phyloP scores from a whole-genome alignment of 2,329 filamentous ascomycete species.

The Acrocalymma vagum region DNA sequence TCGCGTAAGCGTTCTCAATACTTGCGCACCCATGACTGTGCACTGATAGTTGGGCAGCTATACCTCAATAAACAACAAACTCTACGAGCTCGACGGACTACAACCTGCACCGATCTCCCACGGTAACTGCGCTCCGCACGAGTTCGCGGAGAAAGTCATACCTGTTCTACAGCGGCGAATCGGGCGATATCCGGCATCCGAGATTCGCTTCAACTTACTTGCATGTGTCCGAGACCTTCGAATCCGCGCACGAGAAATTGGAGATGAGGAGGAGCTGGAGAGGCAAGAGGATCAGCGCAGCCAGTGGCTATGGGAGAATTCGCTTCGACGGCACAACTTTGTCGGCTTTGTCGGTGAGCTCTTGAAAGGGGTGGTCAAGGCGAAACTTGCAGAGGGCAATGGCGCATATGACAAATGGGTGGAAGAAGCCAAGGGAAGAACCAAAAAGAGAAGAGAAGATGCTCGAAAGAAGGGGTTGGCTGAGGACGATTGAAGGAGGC shows the following conservation, averaged over 20 bases:
- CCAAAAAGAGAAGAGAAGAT: conserved; percentile 58
- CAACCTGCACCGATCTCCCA: conserved; percentile 93
- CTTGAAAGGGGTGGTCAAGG: conserved; percentile 81
- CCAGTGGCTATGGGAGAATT: conserved; percentile 95
- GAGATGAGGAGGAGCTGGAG: conserved; percentile 79
- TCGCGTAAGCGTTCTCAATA: conserved; percentile 66
- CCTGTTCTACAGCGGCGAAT: conserved; percentile 87
- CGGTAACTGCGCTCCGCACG: conserved; percentile 72
- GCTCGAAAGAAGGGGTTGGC: conserved; percentile 46
- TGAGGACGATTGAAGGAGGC: conserved; percentile 22
- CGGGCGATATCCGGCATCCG: conserved; percentile 80
- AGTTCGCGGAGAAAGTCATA: conserved; percentile 83
- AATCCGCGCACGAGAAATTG: conserved; percentile 78
- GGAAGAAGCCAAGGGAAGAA: conserved; percentile 69
- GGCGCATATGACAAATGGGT: conserved; percentile 78
- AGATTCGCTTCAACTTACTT: conserved; percentile 96
- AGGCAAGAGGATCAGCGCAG: conserved; percentile 83
- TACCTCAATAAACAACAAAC: conserved; percentile 76
- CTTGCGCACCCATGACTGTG: too few relatives aligned
- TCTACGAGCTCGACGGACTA: conserved; percentile 96
- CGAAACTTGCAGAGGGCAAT: conserved; percentile 73
- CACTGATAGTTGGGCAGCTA: conserved; percentile 59
- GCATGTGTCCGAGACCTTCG: conserved; percentile 89
- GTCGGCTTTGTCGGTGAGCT: conserved; percentile 93
- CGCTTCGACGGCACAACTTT: conserved; percentile 91